Evolutionary conservation across 1,284 basidiomycete species (phyloP).

Genomic region (Ceratorhiza oryzae-sativae): DNA sequence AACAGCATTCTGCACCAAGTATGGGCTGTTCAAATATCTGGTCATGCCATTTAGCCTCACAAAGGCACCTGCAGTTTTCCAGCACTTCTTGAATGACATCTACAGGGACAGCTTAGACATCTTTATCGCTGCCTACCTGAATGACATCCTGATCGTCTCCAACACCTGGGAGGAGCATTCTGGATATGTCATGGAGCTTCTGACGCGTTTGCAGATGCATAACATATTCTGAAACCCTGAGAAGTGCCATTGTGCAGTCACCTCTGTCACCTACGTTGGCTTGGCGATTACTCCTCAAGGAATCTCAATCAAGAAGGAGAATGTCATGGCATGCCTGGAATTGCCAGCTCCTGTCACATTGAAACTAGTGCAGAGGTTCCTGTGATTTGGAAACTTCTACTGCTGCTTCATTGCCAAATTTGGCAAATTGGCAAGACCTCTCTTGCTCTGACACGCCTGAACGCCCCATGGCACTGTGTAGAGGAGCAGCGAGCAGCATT

Average conservation of each 20-base stretch:
- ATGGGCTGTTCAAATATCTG: slow-evolving; percentile 51
- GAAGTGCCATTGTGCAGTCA: slow-evolving; percentile 47
- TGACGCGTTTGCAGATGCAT: slow-evolving; percentile 42
- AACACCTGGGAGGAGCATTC: slow-evolving; percentile 36
- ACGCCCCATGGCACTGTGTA: slow-evolving; percentile 41
- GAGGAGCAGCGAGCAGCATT: slow-evolving; percentile 46
- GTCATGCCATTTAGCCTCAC: slow-evolving; percentile 48
- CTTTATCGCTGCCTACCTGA: slow-evolving; percentile 39
- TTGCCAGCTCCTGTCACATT: slow-evolving; percentile 48
- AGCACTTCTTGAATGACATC: slow-evolving; percentile 32
- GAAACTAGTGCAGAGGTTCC: slow-evolving; percentile 47
- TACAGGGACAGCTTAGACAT: slow-evolving; percentile 26
- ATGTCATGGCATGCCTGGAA: slow-evolving; percentile 46
- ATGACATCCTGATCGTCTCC: slow-evolving; percentile 42
- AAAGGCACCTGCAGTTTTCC: slow-evolving; percentile 40
- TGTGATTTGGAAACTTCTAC: slow-evolving; percentile 51
- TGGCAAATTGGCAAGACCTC: slow-evolving; percentile 45
- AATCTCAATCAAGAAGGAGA: slow-evolving; percentile 46
- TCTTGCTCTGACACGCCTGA: slow-evolving; percentile 45
- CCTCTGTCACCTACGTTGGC: slow-evolving; percentile 18
- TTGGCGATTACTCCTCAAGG: background rate
- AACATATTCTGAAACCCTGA: slow-evolving; percentile 42
- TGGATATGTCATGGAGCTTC: slow-evolving; percentile 45
- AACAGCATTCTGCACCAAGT: slow-evolving; percentile 45
- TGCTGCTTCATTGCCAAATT: slow-evolving; percentile 48